These are phyloP conservation scores for Penicillium diatomitis DNA, from an alignment of 495 filamentous ascomycete genomes.

Conservation along the genomic window DNA sequence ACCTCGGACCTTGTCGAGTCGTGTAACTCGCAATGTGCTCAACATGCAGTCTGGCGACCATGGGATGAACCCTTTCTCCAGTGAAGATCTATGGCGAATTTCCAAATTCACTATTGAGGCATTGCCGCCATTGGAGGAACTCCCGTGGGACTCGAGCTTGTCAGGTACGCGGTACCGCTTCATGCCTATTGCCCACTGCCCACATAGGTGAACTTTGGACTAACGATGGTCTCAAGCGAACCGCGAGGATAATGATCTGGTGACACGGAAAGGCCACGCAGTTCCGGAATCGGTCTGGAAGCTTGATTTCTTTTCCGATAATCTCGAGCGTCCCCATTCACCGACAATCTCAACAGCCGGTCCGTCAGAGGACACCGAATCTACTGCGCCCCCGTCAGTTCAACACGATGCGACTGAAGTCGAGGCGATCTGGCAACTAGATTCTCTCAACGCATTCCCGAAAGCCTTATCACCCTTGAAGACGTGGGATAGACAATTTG, in stretches of 20 bases:
- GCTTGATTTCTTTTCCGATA: slow-evolving; percentile 23
- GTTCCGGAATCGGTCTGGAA: slow-evolving; percentile 22
- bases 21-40: slow-evolving; percentile 11
- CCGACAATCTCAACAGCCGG: slow-evolving; percentile 18
- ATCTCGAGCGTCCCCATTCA: slow-evolving; percentile 11
- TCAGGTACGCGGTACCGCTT: slow-evolving; percentile 21
- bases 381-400: slow-evolving; percentile 2
- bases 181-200: no score
- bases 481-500: slow-evolving; percentile 66
- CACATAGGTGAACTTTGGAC: no score
- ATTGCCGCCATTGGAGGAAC: slow-evolving; percentile 28
- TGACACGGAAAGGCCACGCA: slow-evolving; percentile 10
- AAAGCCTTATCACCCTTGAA: slow-evolving; percentile 26
- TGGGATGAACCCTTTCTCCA: slow-evolving; percentile 55
- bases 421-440: slow-evolving; percentile 49
- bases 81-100: slow-evolving; percentile 55
- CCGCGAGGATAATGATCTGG: slow-evolving; percentile 18
- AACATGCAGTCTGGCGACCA: slow-evolving; percentile 41
- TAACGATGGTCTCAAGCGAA: slow-evolving; percentile 15
- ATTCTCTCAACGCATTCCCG: slow-evolving; percentile 7
- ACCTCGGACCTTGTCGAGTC: neutral
- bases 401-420: slow-evolving; percentile 12
- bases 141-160: slow-evolving; percentile 28
- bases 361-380: slow-evolving; percentile 21
- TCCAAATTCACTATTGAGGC: slow-evolving; percentile 38